A percentile compares a stretch with the other conserved stretches of the same genome.
Conservation (phyloP, 2,329 filamentous ascomycete genomes). For the Talaromyces albobiverticillius region DNA sequence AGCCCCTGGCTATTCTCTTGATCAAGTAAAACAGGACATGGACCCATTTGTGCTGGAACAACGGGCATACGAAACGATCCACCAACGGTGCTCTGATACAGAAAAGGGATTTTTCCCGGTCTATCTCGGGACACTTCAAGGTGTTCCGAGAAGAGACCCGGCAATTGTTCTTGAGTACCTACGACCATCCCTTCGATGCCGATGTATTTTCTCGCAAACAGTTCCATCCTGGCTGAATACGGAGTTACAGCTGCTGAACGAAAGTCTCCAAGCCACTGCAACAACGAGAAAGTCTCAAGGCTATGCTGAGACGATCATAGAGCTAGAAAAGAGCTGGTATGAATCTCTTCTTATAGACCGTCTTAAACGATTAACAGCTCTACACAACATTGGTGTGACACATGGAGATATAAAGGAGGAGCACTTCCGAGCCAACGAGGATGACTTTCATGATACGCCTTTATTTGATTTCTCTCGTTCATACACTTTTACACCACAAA, state of each 20-base stretch:
- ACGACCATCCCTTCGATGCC: slow-evolving; percentile 1
- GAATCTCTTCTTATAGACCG: slow-evolving; percentile 15
- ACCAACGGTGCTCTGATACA: neutral
- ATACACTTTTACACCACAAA: slow-evolving; percentile 10
- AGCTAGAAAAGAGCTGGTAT: slow-evolving; percentile 16
- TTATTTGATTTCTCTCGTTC: slow-evolving; percentile 18
- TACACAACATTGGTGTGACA: slow-evolving; percentile 16
- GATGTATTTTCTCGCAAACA: neutral
- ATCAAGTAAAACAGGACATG: slow-evolving; percentile 3
- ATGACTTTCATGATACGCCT: slow-evolving; percentile 18
- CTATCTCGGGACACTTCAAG: neutral
- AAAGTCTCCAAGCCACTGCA: no score
- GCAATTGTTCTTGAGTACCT: slow-evolving; percentile 2
- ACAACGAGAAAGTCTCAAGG: no score
- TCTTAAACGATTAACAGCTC: slow-evolving; percentile 13
- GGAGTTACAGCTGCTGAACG: neutral
- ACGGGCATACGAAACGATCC: slow-evolving; percentile 2
- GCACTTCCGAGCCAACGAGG: slow-evolving; percentile 18
- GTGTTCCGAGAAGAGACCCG: no score
- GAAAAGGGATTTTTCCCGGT: slow-evolving; percentile 1
- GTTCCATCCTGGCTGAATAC: neutral
- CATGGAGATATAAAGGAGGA: slow-evolving; percentile 17
- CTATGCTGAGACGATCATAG: neutral
- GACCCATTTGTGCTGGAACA: slow-evolving; percentile 5
- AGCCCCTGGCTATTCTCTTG: neutral